phyloP scores from a whole-genome alignment of 306 rosid species.

The Potentilla sterilis region DNA sequence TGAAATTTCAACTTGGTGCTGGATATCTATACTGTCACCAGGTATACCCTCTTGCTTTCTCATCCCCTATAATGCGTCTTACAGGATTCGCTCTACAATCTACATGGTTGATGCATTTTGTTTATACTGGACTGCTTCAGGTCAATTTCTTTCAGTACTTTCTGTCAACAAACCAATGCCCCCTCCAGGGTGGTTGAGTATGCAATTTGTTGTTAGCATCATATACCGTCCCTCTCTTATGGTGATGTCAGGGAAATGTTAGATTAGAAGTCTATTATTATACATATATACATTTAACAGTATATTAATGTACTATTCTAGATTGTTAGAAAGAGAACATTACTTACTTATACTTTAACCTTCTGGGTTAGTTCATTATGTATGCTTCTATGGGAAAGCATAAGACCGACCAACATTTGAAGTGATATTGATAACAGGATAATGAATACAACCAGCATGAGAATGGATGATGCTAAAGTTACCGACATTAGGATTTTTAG shows the following conservation, averaged over 20 bases:
- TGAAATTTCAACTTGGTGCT: conserved; percentile 72
- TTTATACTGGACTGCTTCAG: neutral
- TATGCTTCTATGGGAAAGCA: neutral
- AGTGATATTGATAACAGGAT: neutral
- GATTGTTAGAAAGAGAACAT: neutral
- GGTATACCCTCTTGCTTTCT: conserved; percentile 38
- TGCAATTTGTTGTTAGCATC: neutral
- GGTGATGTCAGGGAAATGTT: neutral
- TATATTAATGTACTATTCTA: neutral
- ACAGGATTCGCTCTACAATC: neutral
- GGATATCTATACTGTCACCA: conserved; percentile 93
- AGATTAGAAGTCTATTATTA: neutral
- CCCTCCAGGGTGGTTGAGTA: neutral
- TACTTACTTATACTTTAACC: neutral
- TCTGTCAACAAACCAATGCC: neutral
- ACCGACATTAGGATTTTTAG: neutral
- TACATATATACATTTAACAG: neutral
- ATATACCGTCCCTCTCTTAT: neutral
- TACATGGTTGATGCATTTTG: neutral
- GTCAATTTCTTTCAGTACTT: neutral
- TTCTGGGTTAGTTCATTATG: neutral
- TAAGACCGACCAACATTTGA: neutral
- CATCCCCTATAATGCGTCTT: neutral
- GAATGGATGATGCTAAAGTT: neutral
- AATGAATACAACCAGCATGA: neutral